Evolutionary conservation across 1,284 basidiomycete genomes (phyloP), one percentile per base, ranked within the genome.

Genomic region (Ceraceosorus bombacis): DNA sequence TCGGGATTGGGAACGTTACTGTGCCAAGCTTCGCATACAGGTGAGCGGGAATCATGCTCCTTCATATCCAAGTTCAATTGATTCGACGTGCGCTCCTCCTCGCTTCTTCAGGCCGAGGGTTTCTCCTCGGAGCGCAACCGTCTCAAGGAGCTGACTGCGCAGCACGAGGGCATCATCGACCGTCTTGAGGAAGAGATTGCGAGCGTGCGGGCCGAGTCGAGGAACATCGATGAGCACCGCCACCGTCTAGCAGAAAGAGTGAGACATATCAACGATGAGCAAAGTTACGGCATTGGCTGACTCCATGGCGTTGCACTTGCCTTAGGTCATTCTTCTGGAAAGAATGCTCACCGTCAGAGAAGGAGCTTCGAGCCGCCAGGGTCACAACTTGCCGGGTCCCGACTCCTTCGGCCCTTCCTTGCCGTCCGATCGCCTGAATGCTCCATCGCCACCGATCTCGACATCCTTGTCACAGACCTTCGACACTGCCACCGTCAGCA

Each of bases 1-100:
- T 66, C 70, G 68, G 43, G 63, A 62, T n/a, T 74, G 72, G 72
- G 69, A 74, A 53, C 61, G 55, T 46, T 73, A 68, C 49, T 66
- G 71, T 1, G 66, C 70, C 13, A 72, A 70, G 61, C 64, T 74
- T 17, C 60, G 63, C 36, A 69, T 71, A 6, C 67, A 71, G 58
- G 58, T 59, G 58, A 57, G 58, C 36, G 10, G 43, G 43, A 10
- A 15, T 4, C 43, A 10, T 46, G 43, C 10, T 4, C 2, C 43
- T 46, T 4, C 43, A 46, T 46, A 10, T 10, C 10, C 4, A 10
- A 15, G 10, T 10, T 46, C 43, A 15, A 46, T 10, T 10, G 43
- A 46, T 15, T 15, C 9, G 15, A 46, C 10, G n/a, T 15, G 43
- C 12, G 15, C 2, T 7, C 2, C 13, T 36, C 4, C n/a, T 17